A percentile compares a stretch with the other conserved stretches of the same genome.
These are phyloP conservation scores for Globisporangium acanthophoron DNA, from an alignment of 352 stramenopile species.

Conservation along the genomic window DNA sequence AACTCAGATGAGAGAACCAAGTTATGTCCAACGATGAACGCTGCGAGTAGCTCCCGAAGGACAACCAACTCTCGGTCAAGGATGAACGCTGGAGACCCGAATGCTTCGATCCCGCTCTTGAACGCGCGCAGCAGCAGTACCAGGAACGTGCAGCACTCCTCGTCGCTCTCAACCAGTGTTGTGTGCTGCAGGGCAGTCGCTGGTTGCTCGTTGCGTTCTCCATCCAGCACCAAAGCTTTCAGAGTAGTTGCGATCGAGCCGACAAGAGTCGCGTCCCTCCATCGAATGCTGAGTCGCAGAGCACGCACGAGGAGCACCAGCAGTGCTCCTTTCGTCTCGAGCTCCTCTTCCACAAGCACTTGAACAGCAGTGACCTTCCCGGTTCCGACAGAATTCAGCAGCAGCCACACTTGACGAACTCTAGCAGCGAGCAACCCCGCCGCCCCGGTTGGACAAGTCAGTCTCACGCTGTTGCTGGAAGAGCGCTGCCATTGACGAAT, in stretches of 20 bases:
- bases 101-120: not conserved
- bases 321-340: constrained; percentile 6
- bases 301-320: constrained; percentile 17
- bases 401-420: constrained; percentile 29
- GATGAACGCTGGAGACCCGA: not conserved
- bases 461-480: not conserved
- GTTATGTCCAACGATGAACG: constrained; percentile 22
- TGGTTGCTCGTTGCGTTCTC: not conserved
- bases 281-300: not conserved
- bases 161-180: not conserved
- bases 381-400: constrained; percentile 21
- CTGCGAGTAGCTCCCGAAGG: constrained; percentile 26
- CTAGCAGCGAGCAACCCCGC: constrained; percentile 18
- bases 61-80: not conserved
- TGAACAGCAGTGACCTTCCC: not conserved
- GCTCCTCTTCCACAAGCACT: not conserved
- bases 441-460: not conserved
- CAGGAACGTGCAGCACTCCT: not conserved
- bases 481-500: constrained; percentile 3
- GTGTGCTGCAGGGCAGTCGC: no score
- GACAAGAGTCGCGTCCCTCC: not conserved
- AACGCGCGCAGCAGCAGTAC: constrained; percentile 7
- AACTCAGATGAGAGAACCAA: not conserved
- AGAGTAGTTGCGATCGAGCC: not conserved
- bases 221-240: not conserved